Evolutionary conservation across 2,329 filamentous ascomycete species (phyloP).

Genomic region (Colletotrichum theobromicola): DNA sequence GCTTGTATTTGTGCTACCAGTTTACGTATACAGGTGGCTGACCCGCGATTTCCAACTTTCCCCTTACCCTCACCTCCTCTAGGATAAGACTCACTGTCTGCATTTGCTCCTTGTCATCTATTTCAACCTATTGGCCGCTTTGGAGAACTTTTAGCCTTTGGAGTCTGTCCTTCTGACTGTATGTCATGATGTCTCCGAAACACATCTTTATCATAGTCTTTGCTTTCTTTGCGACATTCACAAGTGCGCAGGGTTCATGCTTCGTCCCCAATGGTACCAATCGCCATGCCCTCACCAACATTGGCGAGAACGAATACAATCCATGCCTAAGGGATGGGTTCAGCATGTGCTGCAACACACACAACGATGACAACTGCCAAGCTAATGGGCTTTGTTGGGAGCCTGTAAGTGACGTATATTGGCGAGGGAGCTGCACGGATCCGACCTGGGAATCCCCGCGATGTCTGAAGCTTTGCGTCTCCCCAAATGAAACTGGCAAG

Average conservation of each 20-base stretch:
- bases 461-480: conserved; percentile 24
- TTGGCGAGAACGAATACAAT: not conserved
- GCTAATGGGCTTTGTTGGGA: not conserved
- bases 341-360: not conserved
- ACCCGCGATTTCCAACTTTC: not conserved
- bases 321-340: not conserved
- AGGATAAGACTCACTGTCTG: not conserved
- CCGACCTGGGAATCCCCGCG: conserved; percentile 22
- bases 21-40: not conserved
- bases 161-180: not conserved
- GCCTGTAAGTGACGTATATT: not conserved
- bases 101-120: not conserved
- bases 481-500: not conserved
- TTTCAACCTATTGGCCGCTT: not conserved
- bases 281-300: not conserved
- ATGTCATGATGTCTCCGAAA: not conserved
- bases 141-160: not conserved
- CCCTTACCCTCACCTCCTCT: not conserved
- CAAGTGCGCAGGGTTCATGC: conserved; percentile 5
- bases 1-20: not conserved
- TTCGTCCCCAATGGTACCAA: not conserved
- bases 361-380: not conserved
- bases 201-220: not conserved
- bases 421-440: conserved; percentile 27
- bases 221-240: not conserved